Conservation (phyloP, 306 rosid species). For the Casuarina equisetifolia region DNA sequence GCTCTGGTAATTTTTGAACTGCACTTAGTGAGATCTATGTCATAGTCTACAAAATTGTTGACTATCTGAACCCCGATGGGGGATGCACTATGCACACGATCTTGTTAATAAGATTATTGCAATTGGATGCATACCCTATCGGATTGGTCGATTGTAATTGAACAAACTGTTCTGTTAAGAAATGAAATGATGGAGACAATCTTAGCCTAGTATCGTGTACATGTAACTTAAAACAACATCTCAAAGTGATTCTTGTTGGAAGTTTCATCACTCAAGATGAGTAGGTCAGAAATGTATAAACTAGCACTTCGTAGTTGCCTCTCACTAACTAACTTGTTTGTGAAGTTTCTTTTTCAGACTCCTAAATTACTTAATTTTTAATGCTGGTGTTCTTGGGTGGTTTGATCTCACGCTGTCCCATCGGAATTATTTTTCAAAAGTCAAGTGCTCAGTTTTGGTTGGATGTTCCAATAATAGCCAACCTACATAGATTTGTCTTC, state of each 20-base stretch:
- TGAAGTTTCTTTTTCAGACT: not conserved
- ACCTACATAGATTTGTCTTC: slow-evolving; percentile 11
- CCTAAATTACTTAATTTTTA: not conserved
- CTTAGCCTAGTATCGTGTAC: not conserved
- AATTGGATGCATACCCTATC: no score
- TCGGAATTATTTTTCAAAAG: not conserved
- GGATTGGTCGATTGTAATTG: no score
- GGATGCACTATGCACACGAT: not conserved
- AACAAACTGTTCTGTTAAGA: not conserved
- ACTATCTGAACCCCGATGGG: not conserved
- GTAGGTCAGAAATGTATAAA: not conserved
- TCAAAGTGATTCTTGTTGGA: not conserved
- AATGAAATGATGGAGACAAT: not conserved
- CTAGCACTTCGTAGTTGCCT: not conserved
- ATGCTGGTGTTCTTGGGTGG: not conserved
- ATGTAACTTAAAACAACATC: not conserved
- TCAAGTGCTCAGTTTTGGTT: not conserved
- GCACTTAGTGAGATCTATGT: not conserved
- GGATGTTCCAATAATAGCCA: slow-evolving; percentile 1
- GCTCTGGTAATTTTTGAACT: not conserved
- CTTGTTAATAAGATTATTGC: not conserved
- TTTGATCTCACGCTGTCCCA: not conserved
- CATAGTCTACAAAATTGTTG: no score
- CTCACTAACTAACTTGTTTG: not conserved
- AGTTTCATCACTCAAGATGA: not conserved